Evolutionary conservation across 106 monocot genomes (phyloP).

Genomic region (Chionographis japonica): DNA sequence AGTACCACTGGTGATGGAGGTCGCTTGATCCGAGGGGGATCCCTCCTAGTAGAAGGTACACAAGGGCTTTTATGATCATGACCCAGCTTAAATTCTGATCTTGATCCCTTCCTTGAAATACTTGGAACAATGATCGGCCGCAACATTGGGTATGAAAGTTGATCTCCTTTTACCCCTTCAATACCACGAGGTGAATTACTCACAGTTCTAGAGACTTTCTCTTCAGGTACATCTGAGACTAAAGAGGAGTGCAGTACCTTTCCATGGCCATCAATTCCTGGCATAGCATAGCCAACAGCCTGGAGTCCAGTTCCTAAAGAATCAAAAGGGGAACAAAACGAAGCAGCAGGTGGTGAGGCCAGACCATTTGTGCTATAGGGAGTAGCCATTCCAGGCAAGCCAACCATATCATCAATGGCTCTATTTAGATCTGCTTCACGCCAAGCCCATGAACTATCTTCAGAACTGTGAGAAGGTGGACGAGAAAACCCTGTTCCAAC

Average conservation of each 20-base stretch:
- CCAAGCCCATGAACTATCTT: constrained; percentile 96
- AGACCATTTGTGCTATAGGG: constrained; percentile 51
- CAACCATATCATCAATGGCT: constrained; percentile 95
- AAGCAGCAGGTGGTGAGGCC: constrained; percentile 45
- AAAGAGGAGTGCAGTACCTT: constrained; percentile 37
- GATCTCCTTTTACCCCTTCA: constrained; percentile 76
- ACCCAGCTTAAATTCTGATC: constrained; percentile 73
- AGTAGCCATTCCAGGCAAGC: constrained; percentile 44
- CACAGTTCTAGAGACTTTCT: constrained; percentile 33
- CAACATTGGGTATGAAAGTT: constrained; percentile 67
- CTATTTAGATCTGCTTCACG: constrained; percentile 90
- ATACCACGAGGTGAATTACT: constrained; percentile 27
- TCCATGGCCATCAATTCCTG: constrained; percentile 41
- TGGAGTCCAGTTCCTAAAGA: constrained; percentile 42
- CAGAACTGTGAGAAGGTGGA: constrained; percentile 92
- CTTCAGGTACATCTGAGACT: constrained; percentile 37
- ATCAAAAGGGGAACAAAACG: constrained; percentile 72
- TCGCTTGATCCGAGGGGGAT: constrained; percentile 57
- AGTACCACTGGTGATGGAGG: constrained; percentile 97
- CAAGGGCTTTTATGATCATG: constrained; percentile 77
- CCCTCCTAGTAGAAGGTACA: constrained; percentile 64
- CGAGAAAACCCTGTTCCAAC: constrained; percentile 75
- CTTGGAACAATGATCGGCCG: constrained; percentile 89
- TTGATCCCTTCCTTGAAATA: constrained; percentile 64
- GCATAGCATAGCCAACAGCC: constrained; percentile 35